Conservation (phyloP, 441 rosid genomes). For the Adansonia rubrostipa region DNA sequence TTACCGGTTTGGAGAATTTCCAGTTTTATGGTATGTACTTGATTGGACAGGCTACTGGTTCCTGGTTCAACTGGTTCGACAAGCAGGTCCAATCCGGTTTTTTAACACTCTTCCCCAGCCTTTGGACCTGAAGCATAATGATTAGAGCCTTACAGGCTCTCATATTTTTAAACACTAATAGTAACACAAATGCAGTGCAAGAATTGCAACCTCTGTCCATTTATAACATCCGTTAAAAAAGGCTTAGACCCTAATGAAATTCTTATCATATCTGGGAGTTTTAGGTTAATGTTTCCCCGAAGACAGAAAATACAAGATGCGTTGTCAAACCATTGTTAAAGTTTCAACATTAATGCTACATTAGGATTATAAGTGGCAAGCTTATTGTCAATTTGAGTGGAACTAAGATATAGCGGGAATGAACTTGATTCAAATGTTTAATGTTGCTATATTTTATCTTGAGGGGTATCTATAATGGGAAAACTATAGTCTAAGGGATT, state of each 20-base stretch:
- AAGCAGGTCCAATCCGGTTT: too few relatives aligned
- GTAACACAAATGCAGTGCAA: background rate
- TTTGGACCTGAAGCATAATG: conserved; percentile 4
- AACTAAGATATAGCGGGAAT: background rate
- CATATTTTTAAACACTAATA: conserved; percentile 8
- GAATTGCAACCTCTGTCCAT: background rate
- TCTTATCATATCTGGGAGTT: background rate
- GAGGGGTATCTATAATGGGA: background rate
- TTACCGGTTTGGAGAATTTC: too few relatives aligned
- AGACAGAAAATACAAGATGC: background rate
- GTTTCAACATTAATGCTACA: background rate
- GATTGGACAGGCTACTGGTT: too few relatives aligned
- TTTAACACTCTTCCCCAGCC: background rate
- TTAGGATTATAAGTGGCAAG: background rate
- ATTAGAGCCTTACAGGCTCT: background rate
- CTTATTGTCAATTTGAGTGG: background rate
- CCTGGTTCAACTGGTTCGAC: too few relatives aligned
- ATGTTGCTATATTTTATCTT: background rate
- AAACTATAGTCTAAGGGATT: background rate
- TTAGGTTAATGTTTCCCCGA: background rate
- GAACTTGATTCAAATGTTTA: background rate
- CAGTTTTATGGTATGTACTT: too few relatives aligned
- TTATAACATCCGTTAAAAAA: background rate
- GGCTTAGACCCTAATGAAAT: background rate
- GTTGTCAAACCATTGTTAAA: background rate